These are phyloP conservation scores for Limtongia smithiae DNA, from an alignment of 805 yeast species.

Conservation along the genomic window DNA sequence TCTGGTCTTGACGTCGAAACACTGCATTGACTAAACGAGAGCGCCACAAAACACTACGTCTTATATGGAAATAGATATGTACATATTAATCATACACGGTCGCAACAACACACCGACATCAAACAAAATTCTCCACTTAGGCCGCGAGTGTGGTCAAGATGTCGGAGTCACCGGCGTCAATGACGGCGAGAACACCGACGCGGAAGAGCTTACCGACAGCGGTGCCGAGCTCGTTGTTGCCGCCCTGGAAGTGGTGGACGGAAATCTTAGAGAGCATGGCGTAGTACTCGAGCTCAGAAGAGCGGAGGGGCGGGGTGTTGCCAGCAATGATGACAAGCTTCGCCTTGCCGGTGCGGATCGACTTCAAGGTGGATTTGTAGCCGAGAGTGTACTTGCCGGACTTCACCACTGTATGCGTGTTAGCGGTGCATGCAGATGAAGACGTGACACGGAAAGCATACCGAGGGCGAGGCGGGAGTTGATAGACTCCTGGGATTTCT, in stretches of 20 bases:
- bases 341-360: conserved; percentile 98
- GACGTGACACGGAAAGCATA: neutral
- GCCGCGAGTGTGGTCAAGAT: conserved; percentile 56
- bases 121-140: no score
- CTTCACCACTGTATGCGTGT: conserved; percentile 60
- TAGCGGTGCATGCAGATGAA: neutral
- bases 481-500: conserved; percentile 87
- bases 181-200: conserved; percentile 93
- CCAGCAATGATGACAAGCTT: conserved; percentile 97
- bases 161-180: conserved; percentile 99
- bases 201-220: conserved; percentile 99
- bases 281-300: conserved; percentile 99
- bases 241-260: conserved; percentile 76
- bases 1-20: no score
- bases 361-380: conserved; percentile 97
- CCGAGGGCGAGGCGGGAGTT: conserved; percentile 93
- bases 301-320: conserved; percentile 99
- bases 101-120: no score
- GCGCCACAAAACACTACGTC: no score
- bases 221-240: conserved; percentile 46
- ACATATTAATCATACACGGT: no score
- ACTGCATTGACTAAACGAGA: no score
- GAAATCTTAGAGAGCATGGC: conserved; percentile 98
- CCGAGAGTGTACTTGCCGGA: conserved; percentile 99
- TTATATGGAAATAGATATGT: no score